A percentile compares a stretch with the other conserved stretches of the same genome.
Evolutionary conservation across 768 basidiomycete species (phyloP).

Genomic region (Trametes maxima): DNA sequence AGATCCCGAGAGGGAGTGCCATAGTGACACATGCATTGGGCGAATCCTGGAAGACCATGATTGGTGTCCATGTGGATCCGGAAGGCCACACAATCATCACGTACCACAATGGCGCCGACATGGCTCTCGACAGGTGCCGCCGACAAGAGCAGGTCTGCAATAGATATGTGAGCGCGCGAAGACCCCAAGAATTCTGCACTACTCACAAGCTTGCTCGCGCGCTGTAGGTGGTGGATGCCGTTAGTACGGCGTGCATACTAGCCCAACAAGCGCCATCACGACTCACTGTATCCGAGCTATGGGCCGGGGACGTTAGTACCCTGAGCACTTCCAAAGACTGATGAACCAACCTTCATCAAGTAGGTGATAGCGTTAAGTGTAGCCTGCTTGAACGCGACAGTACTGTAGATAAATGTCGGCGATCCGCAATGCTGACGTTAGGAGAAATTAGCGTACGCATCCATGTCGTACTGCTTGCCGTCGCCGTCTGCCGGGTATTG

Average conservation of each 20-base stretch:
- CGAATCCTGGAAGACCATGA: constrained; percentile 50
- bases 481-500: constrained; percentile 53
- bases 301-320: neutral
- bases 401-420: constrained; percentile 37
- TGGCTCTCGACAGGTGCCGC: constrained; percentile 73
- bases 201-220: constrained; percentile 73
- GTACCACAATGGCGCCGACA: constrained; percentile 68
- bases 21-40: constrained; percentile 80
- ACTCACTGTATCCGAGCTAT: constrained; percentile 71
- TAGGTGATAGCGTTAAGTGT: constrained; percentile 77
- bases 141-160: constrained; percentile 63
- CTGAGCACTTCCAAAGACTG: neutral
- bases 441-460: constrained; percentile 48
- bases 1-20: constrained; percentile 76
- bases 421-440: neutral
- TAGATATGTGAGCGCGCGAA: neutral
- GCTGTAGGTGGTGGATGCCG: constrained; percentile 41
- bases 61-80: neutral
- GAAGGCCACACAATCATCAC: constrained; percentile 26
- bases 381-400: constrained; percentile 81
- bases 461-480: constrained; percentile 78
- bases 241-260: too few species aligned
- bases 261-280: constrained; percentile 2
- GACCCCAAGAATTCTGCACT: neutral
- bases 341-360: constrained; percentile 55